Evolutionary conservation across 2,329 filamentous ascomycete species (phyloP), one percentile per base, ranked within the genome.

Genomic region (Metarhizium sp.): DNA sequence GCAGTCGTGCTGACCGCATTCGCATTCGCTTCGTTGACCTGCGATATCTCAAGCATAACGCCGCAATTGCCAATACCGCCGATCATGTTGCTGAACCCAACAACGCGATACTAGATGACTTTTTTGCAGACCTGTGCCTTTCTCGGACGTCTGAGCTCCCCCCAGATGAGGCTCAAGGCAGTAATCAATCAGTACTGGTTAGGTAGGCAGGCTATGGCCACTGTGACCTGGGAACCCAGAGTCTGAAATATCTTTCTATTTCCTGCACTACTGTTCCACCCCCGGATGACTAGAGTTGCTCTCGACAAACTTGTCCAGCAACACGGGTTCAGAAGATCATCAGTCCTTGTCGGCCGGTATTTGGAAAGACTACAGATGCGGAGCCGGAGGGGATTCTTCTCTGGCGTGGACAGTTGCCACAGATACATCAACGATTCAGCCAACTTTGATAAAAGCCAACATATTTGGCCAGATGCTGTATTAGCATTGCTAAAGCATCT

Each of bases 321-420:
- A 42, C 59, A 70, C 57, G 58, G 62, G 58, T 72, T 20, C 68
- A 70, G 34, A 62, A 70, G 36, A 62, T 73, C 49, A 62, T 73
- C 55, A 57, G 59, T 54, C 55, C 61, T 0, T 69, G 73, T 56
- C 59, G 70, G 6, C 70, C 72, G 0, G 70, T 71, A 8, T 64
- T 73, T 46, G 71, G 70, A 11, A 64, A 65, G 7, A 71, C 69
- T 6, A 65, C 65, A 16, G 56, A 63, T 7, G 66, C 64, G 1
- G 53, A 57, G 4, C 53, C 60, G 0, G 45, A 58, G 6, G 51
- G 16, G 43, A 43, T 38, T 32, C 18, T 25, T 29, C 43, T 45
- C 30, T 49, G 43, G 43, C 30, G 42, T 30, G 49, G 50, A 25
- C 30, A 18, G 45, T 46, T n/a, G 25, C 43, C 43, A 8, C 25